Evolutionary conservation across 768 basidiomycete genomes (phyloP), one percentile per base, ranked within the genome.

Genomic region (Suillus lakei): DNA sequence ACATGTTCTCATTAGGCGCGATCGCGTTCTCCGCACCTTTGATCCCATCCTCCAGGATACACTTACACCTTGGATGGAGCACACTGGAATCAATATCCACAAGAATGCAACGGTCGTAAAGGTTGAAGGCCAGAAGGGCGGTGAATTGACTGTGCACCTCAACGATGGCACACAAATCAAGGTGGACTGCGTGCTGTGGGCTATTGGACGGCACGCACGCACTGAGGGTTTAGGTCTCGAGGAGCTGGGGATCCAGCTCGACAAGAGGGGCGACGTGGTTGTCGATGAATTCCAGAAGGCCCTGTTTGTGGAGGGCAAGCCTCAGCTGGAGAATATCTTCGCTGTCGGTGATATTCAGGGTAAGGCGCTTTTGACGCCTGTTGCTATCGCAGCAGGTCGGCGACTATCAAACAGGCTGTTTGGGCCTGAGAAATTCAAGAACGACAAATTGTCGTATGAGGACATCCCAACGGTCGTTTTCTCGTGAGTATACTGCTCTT

Each of bases 401-500:
- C 82, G 95, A 66, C 81, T 98, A 44, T 85, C 91, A 62, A 99
- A 99, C 80, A 83, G 98, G 65, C 79, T 99, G 54, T 99, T 95
- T 72, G 98, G 98, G 12, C 89, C 90, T 3, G 86, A 88, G 66
- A 83, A 93, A 78, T 96, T 84, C 85, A 95, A 92, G 81, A 76
- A 91, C 56, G 92, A 97, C 72, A 95, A 97, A 77, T 83, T 98
- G 64, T 84, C 82, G 70, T 99, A 99, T 75, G 84, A 90, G 39
- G 87, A 98, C 75, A 96, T 99, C 65, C 91, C 98, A 4, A 93
- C 91, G 55, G 98, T 99, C 67, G 95, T 99, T 63, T 99, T 99
- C 82, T 94, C 97, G 95, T 96, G 69, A 74, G 95, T 85, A 3
- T 54, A 60, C 61, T 50, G 34, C 18, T 58, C 44, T 67, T 30